phyloP scores from a whole-genome alignment of 441 rosid genomes.

The Adansonia rubrostipa region DNA sequence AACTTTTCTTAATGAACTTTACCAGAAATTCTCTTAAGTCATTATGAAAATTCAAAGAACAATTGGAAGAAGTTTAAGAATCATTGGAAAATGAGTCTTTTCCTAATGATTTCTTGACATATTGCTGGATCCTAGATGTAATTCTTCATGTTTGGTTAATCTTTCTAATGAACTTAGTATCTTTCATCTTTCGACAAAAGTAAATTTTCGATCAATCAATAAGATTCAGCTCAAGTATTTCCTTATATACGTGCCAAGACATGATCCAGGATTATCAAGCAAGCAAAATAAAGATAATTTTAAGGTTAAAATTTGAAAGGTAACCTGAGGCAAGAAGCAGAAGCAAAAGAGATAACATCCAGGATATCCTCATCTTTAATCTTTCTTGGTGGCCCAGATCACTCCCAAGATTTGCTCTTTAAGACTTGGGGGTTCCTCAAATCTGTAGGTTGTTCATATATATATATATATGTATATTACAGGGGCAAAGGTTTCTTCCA shows the following conservation, averaged over 20 bases:
- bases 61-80: not conserved
- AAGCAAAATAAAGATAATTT: not conserved
- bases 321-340: slow-evolving; percentile 46
- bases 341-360: slow-evolving; percentile 29
- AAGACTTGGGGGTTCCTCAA: slow-evolving; percentile 4
- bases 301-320: not conserved
- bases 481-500: not conserved
- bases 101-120: not conserved
- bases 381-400: slow-evolving; percentile 17
- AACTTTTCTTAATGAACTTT: not conserved
- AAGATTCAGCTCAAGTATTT: no score
- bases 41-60: no score
- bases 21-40: no score
- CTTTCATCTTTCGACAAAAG: not conserved
- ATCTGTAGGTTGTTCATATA: not conserved
- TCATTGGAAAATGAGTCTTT: not conserved
- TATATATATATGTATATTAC: not conserved
- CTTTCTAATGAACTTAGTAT: no score
- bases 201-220: not conserved
- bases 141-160: no score
- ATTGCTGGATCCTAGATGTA: no score
- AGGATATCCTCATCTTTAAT: slow-evolving; percentile 37
- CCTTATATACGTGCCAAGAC: not conserved
- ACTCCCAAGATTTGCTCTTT: not conserved
- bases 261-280: not conserved